phyloP scores from a whole-genome alignment of 352 stramenopile species.

The Phytophthora vignae region DNA sequence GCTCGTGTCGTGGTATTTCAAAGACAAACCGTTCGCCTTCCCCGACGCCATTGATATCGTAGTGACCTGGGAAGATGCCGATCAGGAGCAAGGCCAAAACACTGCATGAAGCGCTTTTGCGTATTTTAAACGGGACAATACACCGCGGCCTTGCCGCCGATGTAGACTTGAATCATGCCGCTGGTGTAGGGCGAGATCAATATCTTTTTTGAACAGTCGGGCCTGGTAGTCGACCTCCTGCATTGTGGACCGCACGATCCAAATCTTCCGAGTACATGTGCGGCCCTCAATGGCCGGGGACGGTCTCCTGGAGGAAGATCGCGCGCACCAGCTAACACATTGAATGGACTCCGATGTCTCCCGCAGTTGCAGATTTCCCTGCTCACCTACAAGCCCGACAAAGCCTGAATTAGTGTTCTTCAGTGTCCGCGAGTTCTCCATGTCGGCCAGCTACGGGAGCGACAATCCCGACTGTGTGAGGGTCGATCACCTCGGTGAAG shows the following conservation, averaged over 20 bases:
- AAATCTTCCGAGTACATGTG: neutral
- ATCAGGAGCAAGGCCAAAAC: neutral
- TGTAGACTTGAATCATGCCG: neutral
- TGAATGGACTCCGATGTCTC: neutral
- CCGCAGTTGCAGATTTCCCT: neutral
- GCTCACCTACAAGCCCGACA: neutral
- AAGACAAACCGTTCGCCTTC: conserved; percentile 32
- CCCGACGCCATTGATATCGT: conserved; percentile 35
- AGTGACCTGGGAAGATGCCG: conserved; percentile 16
- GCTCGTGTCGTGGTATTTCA: conserved; percentile 37
- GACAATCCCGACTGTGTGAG: conserved; percentile 14
- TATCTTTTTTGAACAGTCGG: neutral
- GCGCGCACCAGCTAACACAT: neutral
- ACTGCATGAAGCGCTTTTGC: neutral
- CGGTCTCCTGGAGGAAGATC: neutral
- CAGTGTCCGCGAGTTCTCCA: neutral
- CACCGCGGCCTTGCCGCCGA: neutral
- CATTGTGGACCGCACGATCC: neutral
- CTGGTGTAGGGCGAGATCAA: neutral
- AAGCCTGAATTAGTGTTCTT: neutral
- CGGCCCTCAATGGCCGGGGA: neutral
- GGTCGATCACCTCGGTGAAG: conserved; percentile 1
- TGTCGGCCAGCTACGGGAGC: conserved; percentile 7
- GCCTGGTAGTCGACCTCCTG: neutral
- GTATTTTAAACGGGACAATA: neutral